Percentiles rank a stretch among this genome's conserved stretches.
Conservation (phyloP, 2,329 filamentous ascomycete genomes). For the Diaporthe ampelina region DNA sequence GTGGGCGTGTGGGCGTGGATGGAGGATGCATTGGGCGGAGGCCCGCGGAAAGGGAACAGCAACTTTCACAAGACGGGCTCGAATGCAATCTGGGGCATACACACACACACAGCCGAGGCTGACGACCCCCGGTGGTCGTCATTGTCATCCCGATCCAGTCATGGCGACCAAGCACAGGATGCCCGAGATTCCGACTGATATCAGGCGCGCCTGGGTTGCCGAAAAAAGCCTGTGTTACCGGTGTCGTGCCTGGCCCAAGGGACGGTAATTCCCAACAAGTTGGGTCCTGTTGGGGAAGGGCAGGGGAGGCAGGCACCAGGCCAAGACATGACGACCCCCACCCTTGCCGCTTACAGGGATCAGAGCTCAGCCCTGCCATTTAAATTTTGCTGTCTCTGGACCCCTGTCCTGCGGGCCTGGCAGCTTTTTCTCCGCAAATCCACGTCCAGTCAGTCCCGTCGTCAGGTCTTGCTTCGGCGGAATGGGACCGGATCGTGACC, state of each 20-base stretch:
- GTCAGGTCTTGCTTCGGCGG: background rate
- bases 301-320: conserved; percentile 12
- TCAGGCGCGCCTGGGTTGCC: background rate
- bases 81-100: background rate
- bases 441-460: background rate
- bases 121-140: background rate
- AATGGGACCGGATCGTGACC: conserved; percentile 15
- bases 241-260: conserved; percentile 18
- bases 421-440: conserved; percentile 21
- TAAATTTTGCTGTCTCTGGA: background rate
- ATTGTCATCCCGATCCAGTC: conserved; percentile 7
- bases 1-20: background rate
- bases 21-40: background rate
- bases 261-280: conserved; percentile 32
- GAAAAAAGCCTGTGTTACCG: background rate
- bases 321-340: conserved; percentile 27
- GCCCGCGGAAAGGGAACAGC: background rate
- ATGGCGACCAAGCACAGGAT: background rate
- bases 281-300: conserved; percentile 33
- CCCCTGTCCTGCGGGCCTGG: conserved; percentile 23
- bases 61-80: conserved; percentile 26
- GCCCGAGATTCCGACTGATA: conserved; percentile 30
- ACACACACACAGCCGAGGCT: conserved; percentile 13
- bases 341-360: conserved; percentile 30
- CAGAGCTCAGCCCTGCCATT: conserved; percentile 32